Evolutionary conservation across 176 grass and related monocot species (phyloP).

Genomic region (Tillandsia leiboldiana): DNA sequence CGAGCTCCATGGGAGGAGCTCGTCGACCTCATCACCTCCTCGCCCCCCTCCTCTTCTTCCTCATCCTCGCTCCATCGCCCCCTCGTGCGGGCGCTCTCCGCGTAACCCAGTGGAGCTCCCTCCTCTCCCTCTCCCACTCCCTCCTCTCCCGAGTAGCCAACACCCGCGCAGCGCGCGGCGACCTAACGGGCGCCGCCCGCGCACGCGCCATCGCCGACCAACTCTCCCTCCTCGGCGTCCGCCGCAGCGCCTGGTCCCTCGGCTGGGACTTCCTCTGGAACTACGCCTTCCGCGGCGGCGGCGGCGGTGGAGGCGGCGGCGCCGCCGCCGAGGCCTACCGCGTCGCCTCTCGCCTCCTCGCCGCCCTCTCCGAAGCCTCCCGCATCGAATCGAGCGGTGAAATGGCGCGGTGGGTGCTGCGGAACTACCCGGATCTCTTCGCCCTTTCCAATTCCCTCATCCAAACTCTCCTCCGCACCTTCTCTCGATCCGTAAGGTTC

Average conservation of each 20-base stretch:
- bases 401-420: conserved; percentile 39
- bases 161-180: conserved; percentile 46
- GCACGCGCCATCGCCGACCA: conserved; percentile 40
- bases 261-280: conserved; percentile 82
- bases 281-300: conserved; percentile 45
- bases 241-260: conserved; percentile 46
- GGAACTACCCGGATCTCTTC: conserved; percentile 44
- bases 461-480: conserved; percentile 49
- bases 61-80: conserved; percentile 14
- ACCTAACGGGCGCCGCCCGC: conserved; percentile 43
- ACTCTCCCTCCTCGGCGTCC: conserved; percentile 30
- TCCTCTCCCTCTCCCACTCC: conserved; percentile 73
- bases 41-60: conserved; percentile 23
- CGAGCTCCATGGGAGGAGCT: not conserved
- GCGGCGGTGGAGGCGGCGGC: conserved; percentile 27
- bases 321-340: conserved; percentile 18
- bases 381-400: conserved; percentile 33
- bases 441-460: conserved; percentile 36
- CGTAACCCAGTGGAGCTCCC: conserved; percentile 38
- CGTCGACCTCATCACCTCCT: not conserved
- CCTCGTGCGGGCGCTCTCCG: conserved; percentile 22
- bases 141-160: conserved; percentile 70
- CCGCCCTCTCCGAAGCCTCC: conserved; percentile 43
- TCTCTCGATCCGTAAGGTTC: conserved; percentile 60
- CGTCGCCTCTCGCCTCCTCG: conserved; percentile 22